Base-by-base conservation (phyloP, 306 rosid species). In the Ochetophila trinervis region DNA sequence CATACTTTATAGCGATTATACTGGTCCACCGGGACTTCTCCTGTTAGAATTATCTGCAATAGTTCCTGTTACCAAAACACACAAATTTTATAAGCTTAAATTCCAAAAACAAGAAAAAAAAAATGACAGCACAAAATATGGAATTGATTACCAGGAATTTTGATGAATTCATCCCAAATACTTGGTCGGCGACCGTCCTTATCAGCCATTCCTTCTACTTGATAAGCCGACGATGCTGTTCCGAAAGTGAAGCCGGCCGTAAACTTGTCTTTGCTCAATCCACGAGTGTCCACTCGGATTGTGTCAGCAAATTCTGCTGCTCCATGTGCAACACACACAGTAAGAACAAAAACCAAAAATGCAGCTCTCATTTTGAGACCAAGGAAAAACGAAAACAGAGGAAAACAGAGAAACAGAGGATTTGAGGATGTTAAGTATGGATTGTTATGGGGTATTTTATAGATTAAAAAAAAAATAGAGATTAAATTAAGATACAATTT, bases 121-220 rank as follows among this genome's bases (percentile, higher is more conserved):
- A 20, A 30, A 4, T 4, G 20, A 6, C 6, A 21, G 3, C 10
- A 18, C 21, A 6, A 7, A 62, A 50, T 0, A 21, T 32, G 10
- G 8, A 16, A 3, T 9, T 32, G 8, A 10, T 4, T 45, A 87
- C 96, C 98, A 0, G 98, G 95, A 53, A 71, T 76, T 47, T 80
- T 48, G 57, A 87, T 32, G 62, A 87, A 91, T 18, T n/a, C 72
- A 24, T 91, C 97, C 97, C 97, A 91, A 80, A 91, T 88, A 86
- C 97, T 91, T 69, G 97, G 95, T 7, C 97, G 96, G 58, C 97
- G 95, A 5, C 97, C 97, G 1, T 84, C 97, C 63, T 83, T 56
- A 70, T 68, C 7, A 56, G 97, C 94, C 97, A 91, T 91, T 36
- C 97, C 97, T 69, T 91, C 97, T 0, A 91, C 97, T 55, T 91